These are phyloP conservation scores for Diaporthe australafricana DNA, from an alignment of 2,329 filamentous ascomycete species.

Conservation along the genomic window DNA sequence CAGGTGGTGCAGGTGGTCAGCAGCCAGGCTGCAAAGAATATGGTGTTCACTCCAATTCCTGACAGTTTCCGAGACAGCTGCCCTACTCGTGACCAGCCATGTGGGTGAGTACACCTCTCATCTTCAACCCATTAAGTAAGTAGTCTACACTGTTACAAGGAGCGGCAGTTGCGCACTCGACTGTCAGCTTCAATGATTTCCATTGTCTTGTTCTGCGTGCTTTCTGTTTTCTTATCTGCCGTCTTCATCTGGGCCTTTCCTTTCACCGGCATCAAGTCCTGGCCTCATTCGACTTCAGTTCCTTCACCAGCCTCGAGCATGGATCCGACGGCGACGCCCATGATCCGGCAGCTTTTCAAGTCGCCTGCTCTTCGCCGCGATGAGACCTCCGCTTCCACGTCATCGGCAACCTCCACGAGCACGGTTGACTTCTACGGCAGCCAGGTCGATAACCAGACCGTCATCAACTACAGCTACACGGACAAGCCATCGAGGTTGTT, in stretches of 20 bases:
- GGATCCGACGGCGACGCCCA: slow-evolving; percentile 15
- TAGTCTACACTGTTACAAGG: background rate
- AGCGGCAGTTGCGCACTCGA: background rate
- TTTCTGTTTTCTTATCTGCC: slow-evolving; percentile 1
- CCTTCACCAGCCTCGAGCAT: slow-evolving; percentile 10
- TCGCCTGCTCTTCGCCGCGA: slow-evolving; percentile 17
- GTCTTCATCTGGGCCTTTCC: background rate
- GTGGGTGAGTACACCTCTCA: background rate
- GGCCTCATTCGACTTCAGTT: background rate
- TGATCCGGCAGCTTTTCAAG: slow-evolving; percentile 1
- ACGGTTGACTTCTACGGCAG: slow-evolving; percentile 63
- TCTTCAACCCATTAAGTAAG: background rate
- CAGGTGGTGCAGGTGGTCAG: slow-evolving; percentile 24
- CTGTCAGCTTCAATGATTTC: background rate
- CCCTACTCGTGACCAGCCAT: slow-evolving; percentile 18
- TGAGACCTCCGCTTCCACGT: background rate
- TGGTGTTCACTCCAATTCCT: slow-evolving; percentile 31
- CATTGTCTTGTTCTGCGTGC: slow-evolving; percentile 3
- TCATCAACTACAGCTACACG: slow-evolving; percentile 72
- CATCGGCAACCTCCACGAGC: background rate
- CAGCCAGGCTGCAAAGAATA: slow-evolving; percentile 20
- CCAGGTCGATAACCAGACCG: slow-evolving; percentile 66
- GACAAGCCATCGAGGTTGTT: slow-evolving; percentile 65
- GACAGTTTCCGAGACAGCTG: background rate
- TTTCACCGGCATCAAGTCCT: background rate